Evolutionary conservation across 2,329 filamentous ascomycete species (phyloP), one percentile per base, ranked within the genome.

Genomic region (Beauveria rudraprayagi): DNA sequence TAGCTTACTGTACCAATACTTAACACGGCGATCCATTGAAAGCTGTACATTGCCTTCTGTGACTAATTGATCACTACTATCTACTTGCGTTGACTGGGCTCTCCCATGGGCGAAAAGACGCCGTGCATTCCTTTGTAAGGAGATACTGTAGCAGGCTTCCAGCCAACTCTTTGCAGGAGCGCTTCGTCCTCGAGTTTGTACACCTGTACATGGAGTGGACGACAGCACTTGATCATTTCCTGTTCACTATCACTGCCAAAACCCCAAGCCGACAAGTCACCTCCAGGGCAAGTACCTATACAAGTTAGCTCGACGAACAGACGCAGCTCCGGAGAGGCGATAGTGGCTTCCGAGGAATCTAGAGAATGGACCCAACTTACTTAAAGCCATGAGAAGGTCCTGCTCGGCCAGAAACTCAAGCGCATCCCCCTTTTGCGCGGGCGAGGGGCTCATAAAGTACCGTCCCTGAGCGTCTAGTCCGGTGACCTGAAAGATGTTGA

Each of bases 401-500:
- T 89, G 83, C 76, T 94, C 91, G 0, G 90, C 89, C 63, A 94
- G 84, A 69, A 94, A 92, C 72, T 91, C 88, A 61, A 93, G 83
- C 61, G 80, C 85, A 62, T 86, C 83, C 0, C 79, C 82, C 7
- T 72, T 66, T 59, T 75, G 70, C 0, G 83, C 84, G 0, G 84
- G 84, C 61, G 79, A 83, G 0, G 83, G 80, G 61, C 80, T 84
- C 81, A 95, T 95, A 63, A 90, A 92, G 66, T 92, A 93, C 57
- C 85, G 81, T 0, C 89, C 90, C 63, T 87, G 69, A 58, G 82
- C 78, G 67, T 94, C 87, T 52, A 94, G 70, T 0, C 90, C 90
- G 0, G 91, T 94, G 7, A 92, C 89, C 71, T 95, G 91, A 70
- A 95, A 94, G 3, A 95, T 78, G 68, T 95, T 95, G 59, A 95